phyloP scores from a whole-genome alignment of 2,329 filamentous ascomycete genomes.

The Seiridium cupressi region DNA sequence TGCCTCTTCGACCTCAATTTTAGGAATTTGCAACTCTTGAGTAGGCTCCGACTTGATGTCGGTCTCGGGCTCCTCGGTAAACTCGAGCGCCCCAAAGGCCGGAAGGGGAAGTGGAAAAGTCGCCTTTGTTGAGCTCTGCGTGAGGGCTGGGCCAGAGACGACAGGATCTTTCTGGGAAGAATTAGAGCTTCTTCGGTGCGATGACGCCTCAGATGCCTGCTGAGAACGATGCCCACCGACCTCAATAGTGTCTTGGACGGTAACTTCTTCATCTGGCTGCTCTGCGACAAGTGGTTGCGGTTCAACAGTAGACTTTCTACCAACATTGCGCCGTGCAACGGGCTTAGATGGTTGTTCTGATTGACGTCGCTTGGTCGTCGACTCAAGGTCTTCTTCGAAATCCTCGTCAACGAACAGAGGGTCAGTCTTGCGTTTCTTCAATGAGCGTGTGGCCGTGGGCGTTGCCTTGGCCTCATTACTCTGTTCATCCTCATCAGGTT shows the following conservation, averaged over 20 bases:
- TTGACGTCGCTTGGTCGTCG: conserved; percentile 25
- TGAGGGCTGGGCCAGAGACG: background rate
- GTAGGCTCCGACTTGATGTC: background rate
- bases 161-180: conserved; percentile 21
- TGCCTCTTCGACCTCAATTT: conserved; percentile 6
- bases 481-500: conserved; percentile 45
- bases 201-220: conserved; percentile 29
- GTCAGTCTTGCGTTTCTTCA: conserved; percentile 29
- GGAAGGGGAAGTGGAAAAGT: conserved; percentile 7
- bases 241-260: conserved; percentile 58
- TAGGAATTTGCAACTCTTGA: background rate
- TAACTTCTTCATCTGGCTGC: conserved; percentile 38
- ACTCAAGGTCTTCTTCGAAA: conserved; percentile 20
- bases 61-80: background rate
- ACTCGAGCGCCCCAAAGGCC: background rate
- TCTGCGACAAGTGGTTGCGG: conserved; percentile 21
- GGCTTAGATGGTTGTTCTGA: conserved; percentile 28
- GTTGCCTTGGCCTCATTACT: conserved; percentile 21
- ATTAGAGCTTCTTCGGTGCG: conserved; percentile 27
- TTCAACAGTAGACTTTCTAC: conserved; percentile 27
- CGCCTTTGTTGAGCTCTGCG: conserved; percentile 9
- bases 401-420: conserved; percentile 18
- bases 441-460: conserved; percentile 19
- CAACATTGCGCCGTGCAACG: conserved; percentile 19
- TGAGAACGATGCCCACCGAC: conserved; percentile 44